Evolutionary conservation across 495 filamentous ascomycete genomes (phyloP).

Genomic region (Aspergillus coremiiformis): DNA sequence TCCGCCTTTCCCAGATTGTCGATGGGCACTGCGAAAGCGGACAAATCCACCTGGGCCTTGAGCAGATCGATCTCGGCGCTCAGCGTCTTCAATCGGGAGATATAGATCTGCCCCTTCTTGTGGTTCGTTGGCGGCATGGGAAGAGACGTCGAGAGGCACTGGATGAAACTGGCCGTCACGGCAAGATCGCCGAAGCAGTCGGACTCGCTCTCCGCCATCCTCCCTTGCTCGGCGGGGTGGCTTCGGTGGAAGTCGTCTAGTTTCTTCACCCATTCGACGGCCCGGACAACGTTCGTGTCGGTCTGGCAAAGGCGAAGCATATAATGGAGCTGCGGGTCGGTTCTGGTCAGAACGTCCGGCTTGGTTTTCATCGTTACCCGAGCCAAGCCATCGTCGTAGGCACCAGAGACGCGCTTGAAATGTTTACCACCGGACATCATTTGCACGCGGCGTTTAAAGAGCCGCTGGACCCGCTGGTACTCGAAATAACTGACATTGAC

Average conservation of each 20-base stretch:
- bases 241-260: neutral
- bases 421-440: conserved; percentile 14
- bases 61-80: conserved; percentile 20
- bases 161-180: conserved; percentile 20
- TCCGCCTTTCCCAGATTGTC: conserved; percentile 30
- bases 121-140: conserved; percentile 19
- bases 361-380: conserved; percentile 25
- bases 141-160: conserved; percentile 15
- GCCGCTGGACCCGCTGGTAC: conserved; percentile 20
- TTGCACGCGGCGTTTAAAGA: conserved; percentile 27
- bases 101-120: conserved; percentile 24
- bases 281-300: neutral
- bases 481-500: conserved; percentile 31
- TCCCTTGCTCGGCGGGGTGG: conserved; percentile 3
- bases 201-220: conserved; percentile 13
- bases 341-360: conserved; percentile 15
- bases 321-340: conserved; percentile 21
- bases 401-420: conserved; percentile 26
- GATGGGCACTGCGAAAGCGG: conserved; percentile 24
- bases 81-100: conserved; percentile 18
- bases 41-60: conserved; percentile 24
- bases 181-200: conserved; percentile 21
- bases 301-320: conserved; percentile 15
- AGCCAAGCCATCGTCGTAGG: conserved; percentile 22
- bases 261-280: conserved; percentile 1